Base-by-base conservation (phyloP, 2,329 filamentous ascomycete species). In the Talaromyces sp. region DNA sequence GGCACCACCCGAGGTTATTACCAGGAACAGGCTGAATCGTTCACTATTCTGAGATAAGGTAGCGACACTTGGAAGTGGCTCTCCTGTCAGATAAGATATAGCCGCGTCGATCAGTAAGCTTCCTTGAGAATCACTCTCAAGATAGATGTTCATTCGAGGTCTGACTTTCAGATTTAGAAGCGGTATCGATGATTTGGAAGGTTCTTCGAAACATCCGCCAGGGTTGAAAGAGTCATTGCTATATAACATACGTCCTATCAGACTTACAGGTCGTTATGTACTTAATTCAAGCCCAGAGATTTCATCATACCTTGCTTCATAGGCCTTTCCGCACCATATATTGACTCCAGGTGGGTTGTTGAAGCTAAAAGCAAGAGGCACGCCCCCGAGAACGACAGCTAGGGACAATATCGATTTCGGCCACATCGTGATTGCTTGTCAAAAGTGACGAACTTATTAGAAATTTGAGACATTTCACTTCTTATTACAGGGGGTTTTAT, bases 301-400 rank as follows among this genome's bases (percentile, higher is more conserved):
- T 24, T 10, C 59, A 70, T 74, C 71, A 31, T 69, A 81, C 75
- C 71, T 76, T 43, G 73, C 71, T 37, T 71, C 71, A 69, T 83
- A 83, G 14, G 81, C 80, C 68, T 84, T 84, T 10, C 82, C 81
- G 70, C 82, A 82, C 81, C 80, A 83, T 39, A 80, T 76, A 58
- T 81, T 77, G 13, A 83, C 79, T 6, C 80, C 79, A 43, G 76
- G 70, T n/a, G 77, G 76, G 56, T 76, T 76, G 52, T 77, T 76
- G 66, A 79, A 75, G 9, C 47, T 43, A 13, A 33, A 22, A 8
- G 11, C 60, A 16, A 7, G 37, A 13, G 47, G 33, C 14, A 45
- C 19, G 27, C 27, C 27, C 27, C 27, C 27, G 27, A 31, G 27
- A 31, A 31, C 27, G 27, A 31, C 27, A 31, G 27, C 27, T 31